Conservation (phyloP, 139 green algal species). For the Volvox africanus region DNA sequence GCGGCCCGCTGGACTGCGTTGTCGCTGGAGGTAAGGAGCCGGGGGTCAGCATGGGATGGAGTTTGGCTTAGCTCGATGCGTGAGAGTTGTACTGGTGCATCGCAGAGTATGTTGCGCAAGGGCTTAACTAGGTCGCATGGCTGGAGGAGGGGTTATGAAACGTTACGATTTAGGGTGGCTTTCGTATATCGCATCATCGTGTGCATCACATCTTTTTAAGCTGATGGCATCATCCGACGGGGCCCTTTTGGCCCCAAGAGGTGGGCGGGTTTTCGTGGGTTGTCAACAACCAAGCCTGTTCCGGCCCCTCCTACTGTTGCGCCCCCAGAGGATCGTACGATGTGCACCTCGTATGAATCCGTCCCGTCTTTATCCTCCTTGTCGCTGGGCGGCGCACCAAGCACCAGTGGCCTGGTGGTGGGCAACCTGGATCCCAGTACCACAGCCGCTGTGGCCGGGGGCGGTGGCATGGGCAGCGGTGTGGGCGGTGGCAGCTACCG, state of each 20-base stretch:
- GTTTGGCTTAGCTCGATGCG: too few relatives aligned
- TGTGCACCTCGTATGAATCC: slow-evolving; percentile 6
- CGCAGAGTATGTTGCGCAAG: too few relatives aligned
- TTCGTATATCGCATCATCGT: too few relatives aligned
- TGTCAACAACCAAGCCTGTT: not conserved
- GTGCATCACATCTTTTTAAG: too few relatives aligned
- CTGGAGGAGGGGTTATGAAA: too few relatives aligned
- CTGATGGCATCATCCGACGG: too few relatives aligned
- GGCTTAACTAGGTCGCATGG: too few relatives aligned
- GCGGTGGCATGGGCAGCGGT: not conserved
- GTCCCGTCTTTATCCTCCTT: not conserved
- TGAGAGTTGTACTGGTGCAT: too few relatives aligned
- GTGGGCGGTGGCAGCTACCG: not conserved
- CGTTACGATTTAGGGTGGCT: too few relatives aligned
- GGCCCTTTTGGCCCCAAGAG: too few relatives aligned
- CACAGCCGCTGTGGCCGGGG: not conserved
- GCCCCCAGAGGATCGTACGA: not conserved
- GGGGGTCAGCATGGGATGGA: too few relatives aligned
- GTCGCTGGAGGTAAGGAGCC: slow-evolving; percentile 1
- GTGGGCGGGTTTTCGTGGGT: not conserved
- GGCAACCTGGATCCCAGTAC: not conserved
- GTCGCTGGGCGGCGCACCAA: not conserved
- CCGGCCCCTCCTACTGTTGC: not conserved
- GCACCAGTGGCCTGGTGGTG: not conserved
- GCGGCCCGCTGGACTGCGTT: slow-evolving; percentile 19